These are phyloP conservation scores for Heliamphora pulchella DNA, from an alignment of 179 eudicot genomes.

Conservation along the genomic window DNA sequence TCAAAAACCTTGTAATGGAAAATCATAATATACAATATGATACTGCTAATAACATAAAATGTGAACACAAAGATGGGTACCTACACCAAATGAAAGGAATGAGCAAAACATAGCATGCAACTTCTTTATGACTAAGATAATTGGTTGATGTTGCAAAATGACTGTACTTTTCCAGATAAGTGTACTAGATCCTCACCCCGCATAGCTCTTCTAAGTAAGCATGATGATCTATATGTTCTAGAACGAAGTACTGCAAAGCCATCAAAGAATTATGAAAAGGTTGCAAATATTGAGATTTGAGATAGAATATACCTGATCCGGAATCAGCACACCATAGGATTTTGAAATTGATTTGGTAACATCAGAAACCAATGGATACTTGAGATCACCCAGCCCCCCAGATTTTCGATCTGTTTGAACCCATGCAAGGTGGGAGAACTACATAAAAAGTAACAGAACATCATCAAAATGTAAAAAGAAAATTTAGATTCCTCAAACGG, in stretches of 20 bases:
- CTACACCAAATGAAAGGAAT: not conserved
- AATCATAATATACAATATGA: not conserved
- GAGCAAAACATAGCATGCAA: not conserved
- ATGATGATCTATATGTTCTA: no score
- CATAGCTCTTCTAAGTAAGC: no score
- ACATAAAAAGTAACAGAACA: conserved; percentile 19
- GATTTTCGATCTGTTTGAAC: conserved; percentile 92
- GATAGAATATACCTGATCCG: conserved; percentile 59
- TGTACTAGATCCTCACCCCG: no score
- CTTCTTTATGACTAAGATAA: not conserved
- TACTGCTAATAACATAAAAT: not conserved
- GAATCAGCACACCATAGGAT: conserved; percentile 64
- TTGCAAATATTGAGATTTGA: not conserved
- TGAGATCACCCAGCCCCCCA: conserved; percentile 91
- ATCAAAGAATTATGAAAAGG: not conserved
- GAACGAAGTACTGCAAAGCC: not conserved
- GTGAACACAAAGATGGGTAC: not conserved
- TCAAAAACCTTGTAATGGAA: not conserved
- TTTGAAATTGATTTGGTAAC: conserved; percentile 86
- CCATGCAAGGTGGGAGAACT: conserved; percentile 99
- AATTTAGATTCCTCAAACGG: not conserved
- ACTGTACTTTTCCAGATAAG: no score
- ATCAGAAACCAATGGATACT: conserved; percentile 80
- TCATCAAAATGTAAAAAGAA: not conserved
- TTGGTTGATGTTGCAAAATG: not conserved